A percentile compares a stretch with the other conserved stretches of the same genome.
Evolutionary conservation across 2,329 filamentous ascomycete species (phyloP).

Genomic region (Pyrenochaeta sp.): DNA sequence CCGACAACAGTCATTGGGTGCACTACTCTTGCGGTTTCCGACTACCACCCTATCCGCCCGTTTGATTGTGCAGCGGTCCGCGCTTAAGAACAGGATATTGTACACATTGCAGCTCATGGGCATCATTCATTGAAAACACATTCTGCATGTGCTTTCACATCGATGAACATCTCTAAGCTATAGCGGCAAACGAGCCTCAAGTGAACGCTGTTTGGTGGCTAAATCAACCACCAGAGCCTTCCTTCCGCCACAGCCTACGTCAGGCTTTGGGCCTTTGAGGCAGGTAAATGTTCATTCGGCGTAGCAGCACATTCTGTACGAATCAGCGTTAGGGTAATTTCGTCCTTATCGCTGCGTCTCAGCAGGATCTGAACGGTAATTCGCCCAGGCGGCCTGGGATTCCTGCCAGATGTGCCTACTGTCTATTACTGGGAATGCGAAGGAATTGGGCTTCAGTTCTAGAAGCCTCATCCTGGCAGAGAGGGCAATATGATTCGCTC

Average conservation of each 20-base stretch:
- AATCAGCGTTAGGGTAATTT: too few species aligned
- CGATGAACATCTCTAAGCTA: too few species aligned
- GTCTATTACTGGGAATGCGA: neutral
- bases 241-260: neutral
- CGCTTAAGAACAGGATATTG: too few species aligned
- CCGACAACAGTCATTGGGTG: too few species aligned
- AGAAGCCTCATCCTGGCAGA: constrained; percentile 8
- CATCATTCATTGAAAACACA: too few species aligned
- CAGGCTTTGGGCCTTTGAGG: neutral
- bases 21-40: too few species aligned
- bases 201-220: neutral
- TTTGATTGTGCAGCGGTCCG: too few species aligned
- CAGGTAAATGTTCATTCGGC: too few species aligned
- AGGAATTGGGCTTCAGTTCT: constrained; percentile 9
- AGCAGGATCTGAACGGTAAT: neutral
- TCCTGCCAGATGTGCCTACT: neutral
- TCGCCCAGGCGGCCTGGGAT: neutral
- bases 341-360: neutral
- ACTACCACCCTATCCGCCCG: too few species aligned
- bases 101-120: too few species aligned
- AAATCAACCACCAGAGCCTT: neutral
- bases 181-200: neutral
- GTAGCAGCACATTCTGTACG: too few species aligned
- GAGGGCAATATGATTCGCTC: constrained; percentile 10
- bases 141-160: too few species aligned